Base-by-base conservation (phyloP, 257 asterid genomes). In the Lycium ferocissimum region DNA sequence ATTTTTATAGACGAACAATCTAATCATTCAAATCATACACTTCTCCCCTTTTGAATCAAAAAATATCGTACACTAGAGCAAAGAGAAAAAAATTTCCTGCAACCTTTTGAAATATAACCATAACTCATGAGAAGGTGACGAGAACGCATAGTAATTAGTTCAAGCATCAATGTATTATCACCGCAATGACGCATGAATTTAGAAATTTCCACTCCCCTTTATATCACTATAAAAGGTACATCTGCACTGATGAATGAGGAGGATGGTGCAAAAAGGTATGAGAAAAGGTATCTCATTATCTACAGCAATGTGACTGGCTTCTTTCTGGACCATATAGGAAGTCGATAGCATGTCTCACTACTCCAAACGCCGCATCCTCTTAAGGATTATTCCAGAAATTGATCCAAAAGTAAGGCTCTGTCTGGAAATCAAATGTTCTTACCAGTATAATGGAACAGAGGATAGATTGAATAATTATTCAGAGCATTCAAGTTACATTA, bases 151-250 rank as follows among this genome's bases (percentile, higher is more conserved):
- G 38, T n/a, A 72, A 45, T 45, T 72, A n/a, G 80, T 72, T 18
- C 38, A 45, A 72, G 80, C n/a, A 72, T 72, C 58, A 72, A 72
- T 0, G 22, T 71, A 45, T 72, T 72, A 45, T 72, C 80, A 72
- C 58, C 3, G 0, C 45, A 45, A 72, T 72, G 6, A 72, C n/a
- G 80, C 38, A 5, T 0, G 58, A 45, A n/a, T 72, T 45, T 26
- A 45, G n/a, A 72, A 45, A 72, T 5, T 45, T 72, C 0, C 80
- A 72, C 57, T 43, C 80, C 45, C 9, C 11, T 72, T 43, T 43
- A 72, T 45, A 18, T 43, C n/a, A 45, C 33, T 26, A 72, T 72
- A 45, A 72, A 43, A 72, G 57, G 58, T 72, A 72, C 38, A 72
- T 10, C 58, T 45, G 2, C 3, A 7, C 80, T 45, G 37, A 72